Percentiles rank a stretch among this genome's conserved stretches.
Evolutionary conservation across 1,139 yeast genomes (phyloP).

Genomic region (Pichia sp.): DNA sequence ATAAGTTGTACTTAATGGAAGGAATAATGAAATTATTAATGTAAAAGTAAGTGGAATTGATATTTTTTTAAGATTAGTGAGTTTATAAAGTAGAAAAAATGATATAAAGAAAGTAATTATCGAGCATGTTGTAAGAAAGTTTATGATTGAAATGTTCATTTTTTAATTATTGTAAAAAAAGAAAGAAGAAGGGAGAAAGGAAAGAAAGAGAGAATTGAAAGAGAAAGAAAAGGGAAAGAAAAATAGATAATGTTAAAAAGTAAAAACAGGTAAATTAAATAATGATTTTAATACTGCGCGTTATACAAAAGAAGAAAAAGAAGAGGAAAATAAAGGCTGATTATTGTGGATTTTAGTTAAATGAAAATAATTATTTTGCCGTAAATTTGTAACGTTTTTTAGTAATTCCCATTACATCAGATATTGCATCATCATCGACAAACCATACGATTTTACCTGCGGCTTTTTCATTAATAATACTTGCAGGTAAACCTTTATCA

Average conservation of each 20-base stretch:
- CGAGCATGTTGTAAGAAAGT: constrained; percentile 2
- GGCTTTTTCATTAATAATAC: constrained; percentile 91
- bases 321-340: too few relatives aligned
- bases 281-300: too few relatives aligned
- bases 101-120: constrained; percentile 6
- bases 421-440: constrained; percentile 91
- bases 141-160: not conserved
- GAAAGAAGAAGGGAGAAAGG: not conserved
- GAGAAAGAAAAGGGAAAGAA: constrained; percentile 1
- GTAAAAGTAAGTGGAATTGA: constrained; percentile 31
- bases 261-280: not conserved
- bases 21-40: constrained; percentile 41
- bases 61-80: constrained; percentile 7
- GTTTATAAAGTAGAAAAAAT: constrained; percentile 3
- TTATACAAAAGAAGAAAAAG: too few relatives aligned
- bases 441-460: constrained; percentile 98
- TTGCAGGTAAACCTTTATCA: constrained; percentile 91
- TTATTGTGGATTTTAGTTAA: too few relatives aligned
- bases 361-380: constrained; percentile 3
- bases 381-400: constrained; percentile 65
- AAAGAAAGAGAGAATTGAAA: constrained; percentile 1
- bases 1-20: constrained; percentile 51
- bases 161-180: too few relatives aligned
- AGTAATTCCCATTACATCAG: constrained; percentile 65
- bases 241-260: not conserved